Percentiles rank a stretch among this genome's conserved stretches.
Conservation (phyloP, 2,329 filamentous ascomycete species). For the Malbranchea zuffiana region DNA sequence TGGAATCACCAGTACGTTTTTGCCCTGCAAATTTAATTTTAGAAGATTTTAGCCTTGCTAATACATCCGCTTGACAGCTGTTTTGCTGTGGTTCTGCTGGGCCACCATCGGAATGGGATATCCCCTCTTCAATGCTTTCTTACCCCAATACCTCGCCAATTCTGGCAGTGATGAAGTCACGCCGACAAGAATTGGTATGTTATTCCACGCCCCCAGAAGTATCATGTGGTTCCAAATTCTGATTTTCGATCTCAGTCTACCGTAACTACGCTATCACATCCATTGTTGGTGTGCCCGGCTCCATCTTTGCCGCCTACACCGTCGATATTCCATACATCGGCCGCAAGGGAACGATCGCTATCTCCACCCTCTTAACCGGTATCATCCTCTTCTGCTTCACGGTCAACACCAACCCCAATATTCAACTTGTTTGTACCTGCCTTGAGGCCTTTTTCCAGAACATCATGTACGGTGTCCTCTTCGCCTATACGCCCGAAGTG, state of each 20-base stretch:
- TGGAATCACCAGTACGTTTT: conserved; percentile 35
- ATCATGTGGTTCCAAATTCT: conserved; percentile 15
- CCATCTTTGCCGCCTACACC: conserved; percentile 60
- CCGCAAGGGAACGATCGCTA: conserved; percentile 47
- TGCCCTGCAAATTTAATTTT: not conserved
- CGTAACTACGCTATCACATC: conserved; percentile 75
- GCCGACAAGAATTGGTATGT: conserved; percentile 27
- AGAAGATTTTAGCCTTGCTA: too few species aligned
- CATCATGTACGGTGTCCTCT: conserved; percentile 47
- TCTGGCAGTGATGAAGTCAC: conserved; percentile 34
- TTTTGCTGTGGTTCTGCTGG: conserved; percentile 67
- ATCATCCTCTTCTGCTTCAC: conserved; percentile 48
- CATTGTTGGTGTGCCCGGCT: conserved; percentile 64
- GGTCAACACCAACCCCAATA: conserved; percentile 36
- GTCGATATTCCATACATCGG: conserved; percentile 58
- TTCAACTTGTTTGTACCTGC: conserved; percentile 43
- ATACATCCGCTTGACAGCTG: conserved; percentile 22
- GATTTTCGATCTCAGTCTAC: conserved; percentile 41
- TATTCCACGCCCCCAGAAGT: not conserved
- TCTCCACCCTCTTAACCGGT: conserved; percentile 42
- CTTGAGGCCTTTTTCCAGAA: conserved; percentile 49
- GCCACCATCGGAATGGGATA: conserved; percentile 75
- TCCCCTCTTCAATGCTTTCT: conserved; percentile 78
- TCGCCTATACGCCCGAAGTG: conserved; percentile 49
- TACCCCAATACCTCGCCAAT: conserved; percentile 71